Conservation (phyloP, 352 stramenopile genomes). For the Aphanomyces invadans region DNA sequence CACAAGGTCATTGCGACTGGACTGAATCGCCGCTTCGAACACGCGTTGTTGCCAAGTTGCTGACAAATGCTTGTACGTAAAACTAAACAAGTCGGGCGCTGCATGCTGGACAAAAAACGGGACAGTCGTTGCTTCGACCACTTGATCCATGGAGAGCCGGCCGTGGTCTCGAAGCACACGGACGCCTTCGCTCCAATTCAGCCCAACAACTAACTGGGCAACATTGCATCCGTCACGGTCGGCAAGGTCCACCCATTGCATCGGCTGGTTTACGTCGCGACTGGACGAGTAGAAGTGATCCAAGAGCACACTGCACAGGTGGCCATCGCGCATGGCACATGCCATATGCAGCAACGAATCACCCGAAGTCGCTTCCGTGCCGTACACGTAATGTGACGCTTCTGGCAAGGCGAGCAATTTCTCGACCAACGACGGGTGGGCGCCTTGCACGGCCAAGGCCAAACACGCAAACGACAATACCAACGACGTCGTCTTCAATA, state of each 20-base stretch:
- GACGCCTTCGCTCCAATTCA: constrained; percentile 1
- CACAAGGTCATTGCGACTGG: not conserved
- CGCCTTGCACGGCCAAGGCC: not conserved
- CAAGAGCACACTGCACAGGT: not conserved
- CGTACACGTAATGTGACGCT: not conserved
- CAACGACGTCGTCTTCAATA: not conserved
- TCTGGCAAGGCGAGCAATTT: not conserved
- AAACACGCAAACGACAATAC: not conserved
- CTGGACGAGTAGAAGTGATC: not conserved
- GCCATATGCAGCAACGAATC: constrained; percentile 17
- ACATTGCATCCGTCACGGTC: not conserved
- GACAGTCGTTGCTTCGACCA: not conserved
- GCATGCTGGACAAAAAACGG: not conserved
- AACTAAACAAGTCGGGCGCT: not conserved
- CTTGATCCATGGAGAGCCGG: not conserved
- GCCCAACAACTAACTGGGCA: not conserved
- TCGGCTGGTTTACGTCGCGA: not conserved
- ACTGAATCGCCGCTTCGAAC: not conserved
- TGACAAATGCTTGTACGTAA: not conserved
- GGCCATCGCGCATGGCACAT: not conserved
- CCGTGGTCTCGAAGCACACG: not conserved
- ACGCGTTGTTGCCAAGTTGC: not conserved
- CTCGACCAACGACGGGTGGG: not conserved
- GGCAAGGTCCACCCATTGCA: not conserved
- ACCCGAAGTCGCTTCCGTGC: not conserved